Evolutionary conservation across 2,329 filamentous ascomycete species (phyloP).

Genomic region (Cercospora sojina): DNA sequence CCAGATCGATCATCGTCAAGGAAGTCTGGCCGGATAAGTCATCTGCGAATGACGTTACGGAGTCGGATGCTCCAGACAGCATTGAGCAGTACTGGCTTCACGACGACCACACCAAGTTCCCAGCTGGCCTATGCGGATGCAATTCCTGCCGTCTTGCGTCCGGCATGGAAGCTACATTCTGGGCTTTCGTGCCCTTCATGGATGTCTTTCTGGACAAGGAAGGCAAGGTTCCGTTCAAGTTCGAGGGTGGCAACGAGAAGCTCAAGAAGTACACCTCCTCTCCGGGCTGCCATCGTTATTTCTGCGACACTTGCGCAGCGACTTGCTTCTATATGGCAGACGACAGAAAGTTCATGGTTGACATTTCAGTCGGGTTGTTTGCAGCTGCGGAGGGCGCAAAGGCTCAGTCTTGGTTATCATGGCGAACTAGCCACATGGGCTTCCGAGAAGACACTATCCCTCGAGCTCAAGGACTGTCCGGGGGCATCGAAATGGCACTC

Average conservation of each 20-base stretch:
- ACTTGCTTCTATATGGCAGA: conserved; percentile 62
- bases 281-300: conserved; percentile 56
- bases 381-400: conserved; percentile 53
- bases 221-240: conserved; percentile 30
- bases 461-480: conserved; percentile 26
- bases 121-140: conserved; percentile 62
- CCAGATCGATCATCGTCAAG: conserved; percentile 45
- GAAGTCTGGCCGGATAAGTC: conserved; percentile 57
- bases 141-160: conserved; percentile 59
- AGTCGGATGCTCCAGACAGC: conserved; percentile 46
- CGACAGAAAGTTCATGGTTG: conserved; percentile 56
- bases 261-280: conserved; percentile 57
- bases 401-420: conserved; percentile 61
- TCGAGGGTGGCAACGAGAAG: conserved; percentile 41
- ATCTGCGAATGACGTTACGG: conserved; percentile 41
- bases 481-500: conserved; percentile 29
- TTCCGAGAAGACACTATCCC: conserved; percentile 55
- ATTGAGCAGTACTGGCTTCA: conserved; percentile 62
- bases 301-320: conserved; percentile 63
- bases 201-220: conserved; percentile 51
- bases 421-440: conserved; percentile 59
- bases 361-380: conserved; percentile 61
- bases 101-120: conserved; percentile 50
- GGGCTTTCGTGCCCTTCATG: conserved; percentile 63
- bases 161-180: conserved; percentile 64